These are phyloP conservation scores for Phaseolus coccineus DNA, from an alignment of 331 rosid species.

Conservation along the genomic window DNA sequence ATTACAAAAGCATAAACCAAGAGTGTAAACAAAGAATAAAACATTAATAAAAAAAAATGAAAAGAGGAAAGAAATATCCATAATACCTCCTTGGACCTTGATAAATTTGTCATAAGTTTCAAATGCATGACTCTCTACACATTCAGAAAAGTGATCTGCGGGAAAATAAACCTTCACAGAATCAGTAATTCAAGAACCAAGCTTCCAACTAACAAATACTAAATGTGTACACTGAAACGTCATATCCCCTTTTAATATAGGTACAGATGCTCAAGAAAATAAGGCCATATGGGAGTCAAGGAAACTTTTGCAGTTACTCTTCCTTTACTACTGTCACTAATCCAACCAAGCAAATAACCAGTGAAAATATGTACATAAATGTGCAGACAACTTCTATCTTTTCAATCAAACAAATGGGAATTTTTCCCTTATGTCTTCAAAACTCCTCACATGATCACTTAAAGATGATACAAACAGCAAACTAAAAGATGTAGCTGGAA, in stretches of 20 bases:
- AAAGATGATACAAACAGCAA: slow-evolving; percentile 15
- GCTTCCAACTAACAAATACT: neutral
- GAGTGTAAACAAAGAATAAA: neutral
- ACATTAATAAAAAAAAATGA: neutral
- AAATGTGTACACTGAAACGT: too few relatives aligned
- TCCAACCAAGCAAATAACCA: slow-evolving; percentile 13
- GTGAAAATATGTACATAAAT: neutral
- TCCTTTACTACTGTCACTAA: neutral
- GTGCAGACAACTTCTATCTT: slow-evolving; percentile 31
- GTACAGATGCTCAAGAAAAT: too few relatives aligned
- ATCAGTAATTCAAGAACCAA: slow-evolving; percentile 37
- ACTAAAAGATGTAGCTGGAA: slow-evolving; percentile 29
- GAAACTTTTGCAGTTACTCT: slow-evolving; percentile 16
- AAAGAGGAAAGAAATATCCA: slow-evolving; percentile 27
- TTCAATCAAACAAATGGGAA: slow-evolving; percentile 14
- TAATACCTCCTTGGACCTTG: slow-evolving; percentile 82
- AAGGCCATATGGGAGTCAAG: slow-evolving; percentile 1
- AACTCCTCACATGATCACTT: slow-evolving; percentile 34
- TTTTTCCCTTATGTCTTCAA: slow-evolving; percentile 28
- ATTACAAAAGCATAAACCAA: slow-evolving; percentile 20
- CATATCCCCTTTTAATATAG: too few relatives aligned
- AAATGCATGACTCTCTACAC: slow-evolving; percentile 91
- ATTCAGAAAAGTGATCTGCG: slow-evolving; percentile 98
- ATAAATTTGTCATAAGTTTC: slow-evolving; percentile 92
- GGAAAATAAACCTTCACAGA: slow-evolving; percentile 42